Percentiles rank a stretch among this genome's conserved stretches.
These are phyloP conservation scores for Arabidopsis hybrid DNA, from an alignment of 441 rosid genomes.

Conservation along the genomic window DNA sequence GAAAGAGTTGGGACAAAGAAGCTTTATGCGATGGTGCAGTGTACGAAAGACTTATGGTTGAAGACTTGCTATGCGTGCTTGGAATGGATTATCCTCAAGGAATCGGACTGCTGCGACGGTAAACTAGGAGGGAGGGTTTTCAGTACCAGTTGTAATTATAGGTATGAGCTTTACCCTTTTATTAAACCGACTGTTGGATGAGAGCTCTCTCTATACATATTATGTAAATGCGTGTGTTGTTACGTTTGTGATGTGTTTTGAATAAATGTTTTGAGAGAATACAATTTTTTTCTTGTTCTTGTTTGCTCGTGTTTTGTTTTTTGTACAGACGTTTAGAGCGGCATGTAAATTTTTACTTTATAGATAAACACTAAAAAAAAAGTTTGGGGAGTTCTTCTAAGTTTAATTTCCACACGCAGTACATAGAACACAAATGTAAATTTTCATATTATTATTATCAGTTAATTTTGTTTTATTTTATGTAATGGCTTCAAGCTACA, in stretches of 20 bases:
- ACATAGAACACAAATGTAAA: too few relatives aligned
- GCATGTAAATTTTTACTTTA: background rate
- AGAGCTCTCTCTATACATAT: background rate
- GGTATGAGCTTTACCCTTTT: slow-evolving; percentile 55
- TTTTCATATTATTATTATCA: background rate
- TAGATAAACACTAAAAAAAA: background rate
- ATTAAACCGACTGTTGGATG: background rate
- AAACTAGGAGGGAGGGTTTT: slow-evolving; percentile 54
- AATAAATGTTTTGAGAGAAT: background rate
- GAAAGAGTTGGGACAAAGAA: slow-evolving; percentile 31
- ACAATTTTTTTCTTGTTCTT: background rate
- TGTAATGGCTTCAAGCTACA: too few relatives aligned
- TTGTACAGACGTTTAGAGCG: background rate
- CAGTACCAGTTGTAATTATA: slow-evolving; percentile 53
- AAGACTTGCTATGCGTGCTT: background rate
- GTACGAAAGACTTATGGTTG: slow-evolving; percentile 48
- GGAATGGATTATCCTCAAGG: background rate
- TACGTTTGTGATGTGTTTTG: background rate
- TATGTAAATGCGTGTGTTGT: background rate
- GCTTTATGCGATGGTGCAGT: slow-evolving; percentile 60
- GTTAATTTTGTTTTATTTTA: too few relatives aligned
- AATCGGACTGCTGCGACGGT: background rate
- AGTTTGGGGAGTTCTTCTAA: background rate
- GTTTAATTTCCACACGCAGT: background rate
- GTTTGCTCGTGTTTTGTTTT: background rate